Percentiles rank a stretch among this genome's conserved stretches.
Conservation (phyloP, 2,329 filamentous ascomycete species). For the Biscogniauxia sp. region DNA sequence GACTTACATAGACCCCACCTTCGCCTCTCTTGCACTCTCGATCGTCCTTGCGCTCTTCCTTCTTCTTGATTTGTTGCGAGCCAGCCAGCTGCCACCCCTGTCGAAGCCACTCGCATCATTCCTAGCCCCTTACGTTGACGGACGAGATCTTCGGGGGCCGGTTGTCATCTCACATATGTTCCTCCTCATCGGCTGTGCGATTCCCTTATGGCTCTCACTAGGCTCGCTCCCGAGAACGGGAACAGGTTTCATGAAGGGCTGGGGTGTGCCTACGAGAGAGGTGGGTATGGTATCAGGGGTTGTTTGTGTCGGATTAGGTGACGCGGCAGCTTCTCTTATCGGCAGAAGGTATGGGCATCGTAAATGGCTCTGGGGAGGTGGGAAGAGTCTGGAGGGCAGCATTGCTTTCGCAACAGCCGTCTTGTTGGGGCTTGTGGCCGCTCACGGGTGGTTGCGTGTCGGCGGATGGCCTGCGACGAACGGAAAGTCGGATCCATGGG, state of each 20-base stretch:
- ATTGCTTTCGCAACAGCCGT: slow-evolving; percentile 81
- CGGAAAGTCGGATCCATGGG: slow-evolving; percentile 59
- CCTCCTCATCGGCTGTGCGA: slow-evolving; percentile 88
- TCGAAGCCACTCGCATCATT: slow-evolving; percentile 84
- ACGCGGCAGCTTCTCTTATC: slow-evolving; percentile 87
- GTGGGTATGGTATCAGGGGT: slow-evolving; percentile 90
- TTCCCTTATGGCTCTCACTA: slow-evolving; percentile 87
- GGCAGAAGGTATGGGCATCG: slow-evolving; percentile 80
- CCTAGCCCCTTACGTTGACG: slow-evolving; percentile 90
- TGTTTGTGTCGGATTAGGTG: slow-evolving; percentile 90
- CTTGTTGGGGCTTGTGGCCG: slow-evolving; percentile 66
- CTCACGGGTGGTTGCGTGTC: slow-evolving; percentile 70
- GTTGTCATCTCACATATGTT: slow-evolving; percentile 97
- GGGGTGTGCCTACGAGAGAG: slow-evolving; percentile 73
- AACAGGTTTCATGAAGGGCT: slow-evolving; percentile 59
- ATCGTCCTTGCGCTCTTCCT: slow-evolving; percentile 82
- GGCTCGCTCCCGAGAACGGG: slow-evolving; percentile 63
- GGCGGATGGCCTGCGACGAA: slow-evolving; percentile 77
- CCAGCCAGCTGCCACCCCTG: slow-evolving; percentile 86
- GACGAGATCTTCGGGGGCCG: slow-evolving; percentile 85
- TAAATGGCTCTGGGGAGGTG: slow-evolving; percentile 97
- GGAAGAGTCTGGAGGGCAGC: slow-evolving; percentile 89
- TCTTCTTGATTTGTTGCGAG: slow-evolving; percentile 82
- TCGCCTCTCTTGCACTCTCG: slow-evolving; percentile 74
- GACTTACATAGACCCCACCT: slow-evolving; percentile 82